phyloP scores from a whole-genome alignment of 768 basidiomycete species.

The Mycena olivaceomarginata region DNA sequence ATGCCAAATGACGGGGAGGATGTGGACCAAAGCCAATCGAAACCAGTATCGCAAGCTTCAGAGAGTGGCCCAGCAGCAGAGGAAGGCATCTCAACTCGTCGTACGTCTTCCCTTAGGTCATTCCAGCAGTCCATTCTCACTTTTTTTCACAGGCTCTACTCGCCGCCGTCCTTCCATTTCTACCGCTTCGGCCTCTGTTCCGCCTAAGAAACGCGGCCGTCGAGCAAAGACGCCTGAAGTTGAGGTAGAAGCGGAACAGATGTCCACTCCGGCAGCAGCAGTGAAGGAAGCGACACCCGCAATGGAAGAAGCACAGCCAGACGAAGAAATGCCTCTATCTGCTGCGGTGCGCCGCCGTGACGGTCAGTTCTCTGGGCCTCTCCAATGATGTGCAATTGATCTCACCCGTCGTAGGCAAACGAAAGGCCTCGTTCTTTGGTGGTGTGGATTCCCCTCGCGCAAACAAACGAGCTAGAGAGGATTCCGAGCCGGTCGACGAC shows the following conservation, averaged over 20 bases:
- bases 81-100: constrained; percentile 39
- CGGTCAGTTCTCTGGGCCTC: constrained; percentile 19
- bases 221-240: constrained; percentile 46
- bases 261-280: constrained; percentile 51
- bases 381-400: background rate
- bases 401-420: constrained; percentile 68
- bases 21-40: constrained; percentile 21
- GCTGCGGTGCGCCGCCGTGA: constrained; percentile 38
- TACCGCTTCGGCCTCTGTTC: constrained; percentile 46
- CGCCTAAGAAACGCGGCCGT: constrained; percentile 52
- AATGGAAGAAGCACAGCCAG: constrained; percentile 32
- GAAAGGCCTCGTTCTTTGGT: constrained; percentile 76
- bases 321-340: constrained; percentile 41
- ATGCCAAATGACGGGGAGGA: constrained; percentile 8
- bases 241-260: constrained; percentile 55
- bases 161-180: constrained; percentile 62
- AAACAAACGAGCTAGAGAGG: constrained; percentile 77
- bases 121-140: background rate
- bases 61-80: constrained; percentile 25
- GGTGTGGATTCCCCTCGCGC: constrained; percentile 68
- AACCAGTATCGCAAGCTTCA: constrained; percentile 33
- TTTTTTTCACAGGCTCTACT: constrained; percentile 57
- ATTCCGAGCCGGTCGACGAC: constrained; percentile 80
- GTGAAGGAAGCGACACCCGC: constrained; percentile 32
- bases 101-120: constrained; percentile 12